These are phyloP conservation scores for Solanum aculeatissimum DNA, from an alignment of 305 asterid species.

Conservation along the genomic window DNA sequence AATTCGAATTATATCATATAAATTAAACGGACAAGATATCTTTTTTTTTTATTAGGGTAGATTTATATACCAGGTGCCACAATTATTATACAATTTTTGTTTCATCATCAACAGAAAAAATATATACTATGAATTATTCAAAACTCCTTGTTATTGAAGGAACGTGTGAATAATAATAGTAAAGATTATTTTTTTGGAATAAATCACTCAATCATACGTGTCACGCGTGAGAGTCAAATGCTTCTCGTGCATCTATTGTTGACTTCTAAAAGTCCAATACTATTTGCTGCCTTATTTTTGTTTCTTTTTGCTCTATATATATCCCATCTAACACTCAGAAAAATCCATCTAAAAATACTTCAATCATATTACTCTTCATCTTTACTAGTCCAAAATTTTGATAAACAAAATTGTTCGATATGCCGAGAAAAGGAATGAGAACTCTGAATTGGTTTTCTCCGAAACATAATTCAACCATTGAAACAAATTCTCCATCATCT, in stretches of 20 bases:
- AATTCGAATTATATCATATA: background rate
- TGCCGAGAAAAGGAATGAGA: conserved; percentile 73
- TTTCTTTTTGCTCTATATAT: background rate
- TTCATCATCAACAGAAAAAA: background rate
- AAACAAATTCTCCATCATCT: conserved; percentile 5
- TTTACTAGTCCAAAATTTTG: background rate
- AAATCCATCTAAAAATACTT: background rate
- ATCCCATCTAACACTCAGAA: background rate
- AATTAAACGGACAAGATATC: background rate
- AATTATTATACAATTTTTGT: background rate
- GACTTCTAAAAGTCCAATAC: background rate
- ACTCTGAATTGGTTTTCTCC: conserved; percentile 37
- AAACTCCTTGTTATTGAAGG: background rate
- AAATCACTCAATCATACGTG: background rate
- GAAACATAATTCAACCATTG: background rate
- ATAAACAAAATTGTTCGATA: background rate
- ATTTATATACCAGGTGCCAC: background rate
- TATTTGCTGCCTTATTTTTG: no score
- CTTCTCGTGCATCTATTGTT: background rate
- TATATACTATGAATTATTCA: background rate
- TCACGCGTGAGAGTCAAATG: background rate
- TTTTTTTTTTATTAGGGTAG: background rate
- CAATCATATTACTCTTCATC: background rate
- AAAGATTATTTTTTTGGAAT: background rate
- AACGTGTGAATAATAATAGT: background rate